Conservation (phyloP, 148 eudicot genomes). For the Rhododendron ferrugineum region DNA sequence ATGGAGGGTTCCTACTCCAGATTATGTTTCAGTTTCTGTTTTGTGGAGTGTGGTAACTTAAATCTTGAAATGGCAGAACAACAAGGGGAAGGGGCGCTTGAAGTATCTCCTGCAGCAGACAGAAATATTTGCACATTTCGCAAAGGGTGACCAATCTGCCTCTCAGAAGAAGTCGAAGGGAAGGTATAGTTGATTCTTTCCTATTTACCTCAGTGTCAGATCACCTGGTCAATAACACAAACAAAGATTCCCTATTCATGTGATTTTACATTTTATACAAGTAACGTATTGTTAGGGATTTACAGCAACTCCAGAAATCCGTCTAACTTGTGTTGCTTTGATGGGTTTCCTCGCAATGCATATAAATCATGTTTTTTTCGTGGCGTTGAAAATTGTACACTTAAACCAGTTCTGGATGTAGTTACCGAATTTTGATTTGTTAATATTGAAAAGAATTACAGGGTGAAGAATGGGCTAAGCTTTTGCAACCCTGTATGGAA, state of each 20-base stretch:
- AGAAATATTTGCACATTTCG: conserved; percentile 96
- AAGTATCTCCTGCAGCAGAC: conserved; percentile 94
- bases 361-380: not conserved
- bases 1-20: not conserved
- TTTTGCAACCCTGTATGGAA: not conserved
- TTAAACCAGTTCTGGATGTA: not conserved
- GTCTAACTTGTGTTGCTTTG: not conserved
- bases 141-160: conserved; percentile 73
- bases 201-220: too few species aligned
- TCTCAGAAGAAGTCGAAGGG: conserved; percentile 64
- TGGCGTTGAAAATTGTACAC: not conserved
- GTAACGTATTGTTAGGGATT: not conserved
- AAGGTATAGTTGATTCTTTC: conserved; percentile 35
- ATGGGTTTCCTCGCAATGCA: not conserved
- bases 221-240: not conserved
- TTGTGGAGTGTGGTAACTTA: conserved; percentile 1
- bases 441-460: too few species aligned
- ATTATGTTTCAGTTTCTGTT: not conserved
- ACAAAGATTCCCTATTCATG: not conserved
- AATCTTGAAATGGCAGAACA: conserved; percentile 51
- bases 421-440: not conserved
- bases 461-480: not conserved
- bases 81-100: conserved; percentile 89
- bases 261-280: not conserved
- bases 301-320: not conserved